Evolutionary conservation across 1,139 yeast species (phyloP), one percentile per base, ranked within the genome.

Genomic region (Pichia inconspicua): DNA sequence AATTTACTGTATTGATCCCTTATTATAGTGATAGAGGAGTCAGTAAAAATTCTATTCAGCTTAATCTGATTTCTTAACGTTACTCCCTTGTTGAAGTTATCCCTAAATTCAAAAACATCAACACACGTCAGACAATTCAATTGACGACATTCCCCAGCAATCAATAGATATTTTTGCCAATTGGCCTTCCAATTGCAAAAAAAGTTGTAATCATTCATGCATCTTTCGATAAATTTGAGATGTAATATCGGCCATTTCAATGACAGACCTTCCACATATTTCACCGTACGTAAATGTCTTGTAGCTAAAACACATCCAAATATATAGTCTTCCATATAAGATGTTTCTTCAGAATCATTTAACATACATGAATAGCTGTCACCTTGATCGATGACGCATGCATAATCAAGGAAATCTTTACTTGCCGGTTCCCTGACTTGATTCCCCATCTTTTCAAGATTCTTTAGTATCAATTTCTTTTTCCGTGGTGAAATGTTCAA

Each of bases 211-310:
- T 64, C 61, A 3, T 57, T 55, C 1, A 77, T 58, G 49, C 84
- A 74, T 53, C 82, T 84, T n/a, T 66, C 64, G 10, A 90, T 70
- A 56, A 76, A 89, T 14, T 68, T 63, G 52, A 76, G 75, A 3
- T 87, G 80, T 32, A 90, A 60, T 19, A 88, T 76, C 1, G 97
- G 97, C 95, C 96, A 88, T 2, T 95, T 94, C 41, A 89, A 63
- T 0, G 95, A 88, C n/a, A 89, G 66, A 0, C 86, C 80, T 60
- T 88, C 95, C n/a, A 89, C 64, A 60, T 84, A 90, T 60, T 88
- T 88, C 22, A 83, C 75, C 48, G 88, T 85, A 41, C 95, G 71
- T 34, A 78, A 72, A 54, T 73, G 72, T 22, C 70, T 72, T 40
- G 73, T 73, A 0, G 95, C 74, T 1, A 88, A 64, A 42, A 86